Base-by-base conservation (phyloP, 140 eudicot species). In the Oenanthe javanica region DNA sequence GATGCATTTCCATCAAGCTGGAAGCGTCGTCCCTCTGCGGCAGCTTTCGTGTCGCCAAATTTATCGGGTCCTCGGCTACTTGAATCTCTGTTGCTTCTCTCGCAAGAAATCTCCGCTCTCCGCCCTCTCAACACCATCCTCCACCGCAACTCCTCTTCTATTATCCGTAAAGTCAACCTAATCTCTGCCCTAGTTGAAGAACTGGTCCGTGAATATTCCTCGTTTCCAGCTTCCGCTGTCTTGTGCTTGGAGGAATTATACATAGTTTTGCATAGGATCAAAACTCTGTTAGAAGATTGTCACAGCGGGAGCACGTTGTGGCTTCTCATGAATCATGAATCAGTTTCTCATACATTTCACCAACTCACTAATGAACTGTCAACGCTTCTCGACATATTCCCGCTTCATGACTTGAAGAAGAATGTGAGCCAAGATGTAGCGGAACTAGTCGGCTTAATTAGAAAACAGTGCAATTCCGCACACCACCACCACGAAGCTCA, bases 161-260 rank as follows among this genome's bases (percentile, higher is more conserved):
- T 92, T 36, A 82, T 92, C 81, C 90, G 97, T 9, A 92, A 92
- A 86, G 82, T 89, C 2, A 82, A 83, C 86, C 85, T 92, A n/a
- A 83, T 92, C 18, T 84, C 91, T 0, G 36, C 89, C 3, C 73
- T 94, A 13, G 71, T 94, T 4, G 95, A 94, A 78, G 99, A 94
- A 43, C 84, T 94, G 52, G 66, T 86, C 6, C 86, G 87, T 2
- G 80, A 86, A 3, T 78, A 79, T 49, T 57, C 55, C 59, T 2
- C 67, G 59, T 84, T 87, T 45, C 91, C 99, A 59, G 82, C 92
- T 49, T 90, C 97, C 1, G 93, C 96, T 21, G 83, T 84, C 4
- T 76, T 94, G 76, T 94, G 97, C 79, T 90, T 92, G 46, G 97
- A 94, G 48, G 99, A 94, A 51, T 63, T 94, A 85, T 90, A 84